Evolutionary conservation across 495 filamentous ascomycete genomes (phyloP).

Genomic region (Pyrenula aspistea): DNA sequence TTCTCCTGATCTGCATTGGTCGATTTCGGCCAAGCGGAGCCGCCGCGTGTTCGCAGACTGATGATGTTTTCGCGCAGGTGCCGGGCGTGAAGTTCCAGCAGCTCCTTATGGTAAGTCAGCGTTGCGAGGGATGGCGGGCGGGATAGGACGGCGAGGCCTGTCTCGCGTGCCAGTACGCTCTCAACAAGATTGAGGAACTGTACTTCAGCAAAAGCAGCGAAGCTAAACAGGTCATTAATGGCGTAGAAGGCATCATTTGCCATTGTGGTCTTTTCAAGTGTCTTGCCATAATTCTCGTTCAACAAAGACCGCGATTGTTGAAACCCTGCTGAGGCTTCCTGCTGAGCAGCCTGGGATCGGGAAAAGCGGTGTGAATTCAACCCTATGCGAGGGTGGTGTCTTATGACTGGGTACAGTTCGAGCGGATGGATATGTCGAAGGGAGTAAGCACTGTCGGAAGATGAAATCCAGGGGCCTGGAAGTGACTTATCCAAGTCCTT

Average conservation of each 20-base stretch:
- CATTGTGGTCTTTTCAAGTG: constrained; percentile 6
- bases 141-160: constrained; percentile 8
- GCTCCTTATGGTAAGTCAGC: constrained; percentile 2
- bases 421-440: not conserved
- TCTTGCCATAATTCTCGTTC: constrained; percentile 7
- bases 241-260: constrained; percentile 14
- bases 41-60: constrained; percentile 3
- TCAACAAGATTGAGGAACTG: constrained; percentile 18
- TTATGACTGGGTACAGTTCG: not conserved
- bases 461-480: constrained; percentile 8
- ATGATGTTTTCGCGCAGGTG: constrained; percentile 4
- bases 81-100: constrained; percentile 5
- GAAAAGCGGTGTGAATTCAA: not conserved
- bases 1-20: not conserved
- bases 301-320: constrained; percentile 8
- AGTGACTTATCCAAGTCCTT: constrained; percentile 7
- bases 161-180: constrained; percentile 5
- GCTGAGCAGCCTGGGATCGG: not conserved
- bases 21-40: not conserved
- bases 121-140: constrained; percentile 4
- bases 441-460: not conserved
- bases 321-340: not conserved
- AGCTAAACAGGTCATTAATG: constrained; percentile 13
- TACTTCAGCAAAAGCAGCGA: constrained; percentile 10
- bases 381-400: not conserved